Evolutionary conservation across 768 basidiomycete genomes (phyloP).

Genomic region (Phylloporus arenicola): DNA sequence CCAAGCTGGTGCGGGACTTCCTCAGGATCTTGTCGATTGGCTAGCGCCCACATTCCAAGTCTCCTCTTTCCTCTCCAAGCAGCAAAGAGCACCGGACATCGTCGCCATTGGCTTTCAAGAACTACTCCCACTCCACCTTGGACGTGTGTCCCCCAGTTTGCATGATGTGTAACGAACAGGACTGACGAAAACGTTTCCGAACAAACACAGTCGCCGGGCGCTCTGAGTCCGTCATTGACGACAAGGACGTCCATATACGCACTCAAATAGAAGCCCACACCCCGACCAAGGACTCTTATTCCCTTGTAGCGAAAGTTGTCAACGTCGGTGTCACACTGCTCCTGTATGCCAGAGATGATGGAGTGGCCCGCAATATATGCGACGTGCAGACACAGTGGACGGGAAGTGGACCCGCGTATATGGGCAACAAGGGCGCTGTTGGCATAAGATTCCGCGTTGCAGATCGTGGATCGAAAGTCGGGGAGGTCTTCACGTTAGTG

Average conservation of each 20-base stretch:
- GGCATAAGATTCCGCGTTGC: slow-evolving; percentile 76
- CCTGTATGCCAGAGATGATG: slow-evolving; percentile 76
- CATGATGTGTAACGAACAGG: neutral
- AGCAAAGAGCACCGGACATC: slow-evolving; percentile 70
- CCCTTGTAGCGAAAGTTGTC: slow-evolving; percentile 71
- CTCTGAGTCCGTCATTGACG: slow-evolving; percentile 62
- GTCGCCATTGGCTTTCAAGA: slow-evolving; percentile 94
- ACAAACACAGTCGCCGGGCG: slow-evolving; percentile 63
- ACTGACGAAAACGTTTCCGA: slow-evolving; percentile 2
- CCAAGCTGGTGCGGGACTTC: slow-evolving; percentile 66
- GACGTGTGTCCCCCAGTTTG: slow-evolving; percentile 51
- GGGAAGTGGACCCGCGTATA: slow-evolving; percentile 62
- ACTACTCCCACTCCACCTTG: slow-evolving; percentile 81
- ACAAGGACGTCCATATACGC: slow-evolving; percentile 66
- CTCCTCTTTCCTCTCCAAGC: slow-evolving; percentile 61
- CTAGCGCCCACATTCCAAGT: slow-evolving; percentile 77
- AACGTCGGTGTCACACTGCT: slow-evolving; percentile 86
- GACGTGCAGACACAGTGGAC: slow-evolving; percentile 75
- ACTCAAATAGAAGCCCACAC: slow-evolving; percentile 68
- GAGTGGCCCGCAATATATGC: slow-evolving; percentile 51
- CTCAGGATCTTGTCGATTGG: slow-evolving; percentile 91
- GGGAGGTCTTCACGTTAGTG: slow-evolving; percentile 83
- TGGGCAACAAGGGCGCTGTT: slow-evolving; percentile 96
- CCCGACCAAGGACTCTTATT: slow-evolving; percentile 68
- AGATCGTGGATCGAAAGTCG: slow-evolving; percentile 47